Conservation (phyloP, 179 eudicot species). For the Camellia oleifera region DNA sequence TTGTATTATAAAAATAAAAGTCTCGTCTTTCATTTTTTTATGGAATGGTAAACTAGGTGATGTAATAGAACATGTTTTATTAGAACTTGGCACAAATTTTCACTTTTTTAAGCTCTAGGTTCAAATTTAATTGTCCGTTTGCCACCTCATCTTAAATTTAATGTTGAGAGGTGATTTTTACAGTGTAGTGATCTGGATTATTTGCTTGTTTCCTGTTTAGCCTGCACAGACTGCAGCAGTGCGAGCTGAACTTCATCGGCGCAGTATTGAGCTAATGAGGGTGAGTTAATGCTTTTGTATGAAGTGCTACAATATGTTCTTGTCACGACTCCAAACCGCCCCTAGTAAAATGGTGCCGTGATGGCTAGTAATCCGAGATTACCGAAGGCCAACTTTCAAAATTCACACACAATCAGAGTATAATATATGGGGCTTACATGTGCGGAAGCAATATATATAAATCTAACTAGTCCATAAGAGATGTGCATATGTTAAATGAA, state of each 20-base stretch:
- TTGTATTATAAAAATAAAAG: neutral
- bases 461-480: too few species aligned
- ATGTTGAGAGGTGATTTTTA: constrained; percentile 4
- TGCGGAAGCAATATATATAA: too few species aligned
- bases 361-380: too few species aligned
- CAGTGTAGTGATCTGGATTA: constrained; percentile 12
- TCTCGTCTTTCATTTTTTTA: neutral
- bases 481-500: too few species aligned
- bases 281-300: constrained; percentile 42
- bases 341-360: too few species aligned
- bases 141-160: neutral
- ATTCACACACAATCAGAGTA: too few species aligned
- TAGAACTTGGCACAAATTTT: neutral
- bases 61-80: constrained; percentile 45
- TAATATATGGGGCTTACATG: too few species aligned
- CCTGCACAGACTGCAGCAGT: constrained; percentile 85
- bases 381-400: too few species aligned
- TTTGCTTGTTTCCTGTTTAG: constrained; percentile 40
- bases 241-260: constrained; percentile 97
- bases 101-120: neutral
- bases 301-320: neutral
- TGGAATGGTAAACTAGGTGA: constrained; percentile 24
- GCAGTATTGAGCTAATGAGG: constrained; percentile 97
- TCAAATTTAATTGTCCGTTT: neutral
- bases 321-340: too few species aligned